Evolutionary conservation across 2,329 filamentous ascomycete species (phyloP).

Genomic region (Trichoderma arundinaceum): DNA sequence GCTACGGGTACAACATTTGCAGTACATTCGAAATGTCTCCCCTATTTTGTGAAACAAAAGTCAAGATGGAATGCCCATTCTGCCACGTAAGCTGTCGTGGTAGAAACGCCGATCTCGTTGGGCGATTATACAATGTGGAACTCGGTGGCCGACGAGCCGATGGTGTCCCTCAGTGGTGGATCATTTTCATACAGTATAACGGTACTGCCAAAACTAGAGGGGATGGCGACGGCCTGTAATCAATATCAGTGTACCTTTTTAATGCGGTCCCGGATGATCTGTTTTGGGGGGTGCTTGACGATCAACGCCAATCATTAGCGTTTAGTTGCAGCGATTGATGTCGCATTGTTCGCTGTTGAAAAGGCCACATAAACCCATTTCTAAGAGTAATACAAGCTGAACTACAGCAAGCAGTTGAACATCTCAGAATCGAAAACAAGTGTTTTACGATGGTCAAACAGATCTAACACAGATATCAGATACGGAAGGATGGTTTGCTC

Average conservation of each 20-base stretch:
- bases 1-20: neutral
- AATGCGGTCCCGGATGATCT: slow-evolving; percentile 17
- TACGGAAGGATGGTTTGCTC: too few relatives aligned
- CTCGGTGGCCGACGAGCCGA: slow-evolving; percentile 18
- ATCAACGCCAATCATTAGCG: neutral
- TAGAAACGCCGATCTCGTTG: slow-evolving; percentile 18
- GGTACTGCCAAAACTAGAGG: neutral
- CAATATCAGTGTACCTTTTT: neutral
- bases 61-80: slow-evolving; percentile 11
- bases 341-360: too few relatives aligned
- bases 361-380: neutral
- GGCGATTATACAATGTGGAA: slow-evolving; percentile 17
- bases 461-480: too few relatives aligned
- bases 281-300: neutral
- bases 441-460: neutral
- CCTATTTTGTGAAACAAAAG: slow-evolving; percentile 10
- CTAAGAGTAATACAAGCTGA: neutral
- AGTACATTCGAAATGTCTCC: neutral
- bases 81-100: slow-evolving; percentile 16
- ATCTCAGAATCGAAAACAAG: neutral
- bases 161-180: slow-evolving; percentile 7
- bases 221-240: neutral
- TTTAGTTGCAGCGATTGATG: neutral
- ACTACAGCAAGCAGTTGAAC: neutral
- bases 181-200: neutral